A percentile compares a stretch with the other conserved stretches of the same genome.
phyloP scores from a whole-genome alignment of 2,329 filamentous ascomycete species.

The Penicillium sp. region DNA sequence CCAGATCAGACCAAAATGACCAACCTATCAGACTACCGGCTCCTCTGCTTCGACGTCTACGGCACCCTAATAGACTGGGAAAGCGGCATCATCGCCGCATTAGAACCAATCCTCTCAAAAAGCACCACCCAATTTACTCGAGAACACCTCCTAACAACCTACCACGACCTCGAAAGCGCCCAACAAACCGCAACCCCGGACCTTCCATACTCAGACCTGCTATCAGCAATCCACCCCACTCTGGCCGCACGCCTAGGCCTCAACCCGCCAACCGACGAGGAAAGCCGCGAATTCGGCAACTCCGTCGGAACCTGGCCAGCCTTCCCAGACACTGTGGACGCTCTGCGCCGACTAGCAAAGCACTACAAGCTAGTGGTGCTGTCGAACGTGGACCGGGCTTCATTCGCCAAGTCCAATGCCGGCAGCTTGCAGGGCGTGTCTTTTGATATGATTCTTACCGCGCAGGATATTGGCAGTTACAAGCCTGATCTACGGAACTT shows the following conservation, averaged over 20 bases:
- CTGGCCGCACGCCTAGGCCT: conserved; percentile 27
- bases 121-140: conserved; percentile 34
- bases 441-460: conserved; percentile 61
- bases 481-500: conserved; percentile 61
- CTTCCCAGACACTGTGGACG: conserved; percentile 50
- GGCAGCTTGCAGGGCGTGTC: conserved; percentile 43
- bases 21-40: conserved; percentile 33
- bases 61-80: conserved; percentile 75
- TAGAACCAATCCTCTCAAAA: conserved; percentile 39
- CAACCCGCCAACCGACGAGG: conserved; percentile 19
- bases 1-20: conserved; percentile 15
- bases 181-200: conserved; percentile 50
- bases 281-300: conserved; percentile 42
- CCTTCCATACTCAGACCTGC: conserved; percentile 52
- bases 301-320: conserved; percentile 47
- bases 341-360: conserved; percentile 42
- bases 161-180: conserved; percentile 32
- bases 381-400: conserved; percentile 49
- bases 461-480: conserved; percentile 62
- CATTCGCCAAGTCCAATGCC: conserved; percentile 42
- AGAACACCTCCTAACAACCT: conserved; percentile 18
- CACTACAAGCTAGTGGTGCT: conserved; percentile 50
- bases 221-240: conserved; percentile 41
- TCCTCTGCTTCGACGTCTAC: conserved; percentile 68
- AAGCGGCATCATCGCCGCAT: conserved; percentile 50